Percentiles rank a stretch among this genome's conserved stretches.
Conservation (phyloP, 352 stramenopile species). For the Thalassiosira mediterranea region DNA sequence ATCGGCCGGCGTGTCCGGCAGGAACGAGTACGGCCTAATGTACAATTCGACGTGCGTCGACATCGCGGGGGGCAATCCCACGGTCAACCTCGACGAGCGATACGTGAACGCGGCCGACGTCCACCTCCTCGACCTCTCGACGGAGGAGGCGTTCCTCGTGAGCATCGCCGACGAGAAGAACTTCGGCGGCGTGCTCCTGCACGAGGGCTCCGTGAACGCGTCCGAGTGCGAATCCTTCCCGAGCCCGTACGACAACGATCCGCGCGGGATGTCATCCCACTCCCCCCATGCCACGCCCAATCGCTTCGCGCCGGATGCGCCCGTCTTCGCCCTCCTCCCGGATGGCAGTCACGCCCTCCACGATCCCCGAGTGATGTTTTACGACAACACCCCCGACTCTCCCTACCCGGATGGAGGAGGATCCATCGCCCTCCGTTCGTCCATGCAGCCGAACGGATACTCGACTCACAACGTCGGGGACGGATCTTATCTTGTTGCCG, state of each 20-base stretch:
- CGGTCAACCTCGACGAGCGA: conserved; percentile 21
- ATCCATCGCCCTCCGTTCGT: conserved; percentile 8
- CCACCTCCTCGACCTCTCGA: conserved; percentile 20
- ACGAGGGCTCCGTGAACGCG: conserved; percentile 4
- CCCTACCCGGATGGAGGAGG: conserved; percentile 19
- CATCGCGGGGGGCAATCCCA: conserved; percentile 26
- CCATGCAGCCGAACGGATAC: conserved; percentile 1
- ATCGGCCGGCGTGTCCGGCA: too few species aligned
- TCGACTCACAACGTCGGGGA: neutral
- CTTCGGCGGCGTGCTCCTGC: conserved; percentile 18
- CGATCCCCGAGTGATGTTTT: conserved; percentile 17
- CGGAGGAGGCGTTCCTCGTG: neutral
- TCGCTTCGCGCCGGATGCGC: too few species aligned
- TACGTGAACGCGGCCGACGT: conserved; percentile 23
- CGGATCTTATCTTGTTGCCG: conserved; percentile 13
- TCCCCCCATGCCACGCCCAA: too few species aligned
- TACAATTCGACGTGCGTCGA: too few species aligned
- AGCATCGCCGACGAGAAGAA: conserved; percentile 25
- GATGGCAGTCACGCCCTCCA: conserved; percentile 27
- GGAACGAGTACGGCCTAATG: neutral
- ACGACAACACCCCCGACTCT: conserved; percentile 28
- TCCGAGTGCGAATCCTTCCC: conserved; percentile 18
- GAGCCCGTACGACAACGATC: conserved; percentile 31
- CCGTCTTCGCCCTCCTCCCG: conserved; percentile 31
- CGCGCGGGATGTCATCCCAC: neutral